Conservation (phyloP, 768 basidiomycete species). For the Obba rivulosa region DNA sequence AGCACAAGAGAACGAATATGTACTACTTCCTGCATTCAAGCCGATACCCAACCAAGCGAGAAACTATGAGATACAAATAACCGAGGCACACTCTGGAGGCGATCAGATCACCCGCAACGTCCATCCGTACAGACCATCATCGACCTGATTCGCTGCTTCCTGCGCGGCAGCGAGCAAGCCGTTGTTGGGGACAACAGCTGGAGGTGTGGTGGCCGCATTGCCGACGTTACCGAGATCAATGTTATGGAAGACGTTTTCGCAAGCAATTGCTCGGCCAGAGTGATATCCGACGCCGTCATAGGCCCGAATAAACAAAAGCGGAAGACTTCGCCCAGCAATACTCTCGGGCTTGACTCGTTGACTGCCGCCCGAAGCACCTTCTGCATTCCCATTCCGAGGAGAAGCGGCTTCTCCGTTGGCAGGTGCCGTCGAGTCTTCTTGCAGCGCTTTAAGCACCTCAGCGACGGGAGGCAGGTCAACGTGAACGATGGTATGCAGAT, state of each 20-base stretch:
- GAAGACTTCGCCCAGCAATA: conserved; percentile 65
- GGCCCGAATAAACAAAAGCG: conserved; percentile 75
- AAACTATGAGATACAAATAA: conserved; percentile 11
- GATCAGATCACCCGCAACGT: conserved; percentile 67
- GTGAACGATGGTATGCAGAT: conserved; percentile 74
- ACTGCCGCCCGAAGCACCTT: neutral
- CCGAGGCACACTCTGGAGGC: neutral
- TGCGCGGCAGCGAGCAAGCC: conserved; percentile 75
- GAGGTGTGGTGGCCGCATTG: conserved; percentile 15
- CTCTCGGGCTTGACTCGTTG: conserved; percentile 1
- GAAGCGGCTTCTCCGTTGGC: conserved; percentile 10
- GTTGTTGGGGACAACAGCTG: conserved; percentile 44
- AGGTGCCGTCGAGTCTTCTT: conserved; percentile 57
- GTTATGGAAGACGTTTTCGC: conserved; percentile 72
- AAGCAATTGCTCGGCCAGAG: conserved; percentile 78
- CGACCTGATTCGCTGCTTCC: conserved; percentile 46
- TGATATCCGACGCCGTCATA: conserved; percentile 87
- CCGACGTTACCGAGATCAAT: conserved; percentile 53
- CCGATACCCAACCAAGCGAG: conserved; percentile 1
- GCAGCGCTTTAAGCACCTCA: conserved; percentile 74
- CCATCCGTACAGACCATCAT: conserved; percentile 72
- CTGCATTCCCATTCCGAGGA: conserved; percentile 4
- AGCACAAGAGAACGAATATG: too few relatives aligned
- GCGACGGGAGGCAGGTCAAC: conserved; percentile 78
- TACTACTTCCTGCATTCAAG: too few relatives aligned